A percentile compares a stretch with the other conserved stretches of the same genome.
These are phyloP conservation scores for Penicillium corylophilum DNA, from an alignment of 2,329 filamentous ascomycete genomes.

Conservation along the genomic window DNA sequence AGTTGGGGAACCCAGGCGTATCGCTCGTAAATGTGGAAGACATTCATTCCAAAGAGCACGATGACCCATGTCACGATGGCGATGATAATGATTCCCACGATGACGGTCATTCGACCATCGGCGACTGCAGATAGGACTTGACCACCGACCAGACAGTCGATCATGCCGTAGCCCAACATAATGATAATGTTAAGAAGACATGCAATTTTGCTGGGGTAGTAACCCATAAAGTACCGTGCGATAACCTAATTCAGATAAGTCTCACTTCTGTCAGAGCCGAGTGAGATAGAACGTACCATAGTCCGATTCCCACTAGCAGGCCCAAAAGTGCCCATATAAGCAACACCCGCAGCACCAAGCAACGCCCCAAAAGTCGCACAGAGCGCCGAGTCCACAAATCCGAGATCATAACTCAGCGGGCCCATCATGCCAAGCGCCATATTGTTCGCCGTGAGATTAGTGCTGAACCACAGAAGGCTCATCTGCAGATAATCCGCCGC, in stretches of 20 bases:
- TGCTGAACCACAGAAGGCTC: conserved; percentile 30
- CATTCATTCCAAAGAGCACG: conserved; percentile 27
- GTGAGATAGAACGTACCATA: conserved; percentile 24
- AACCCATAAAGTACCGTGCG: conserved; percentile 35
- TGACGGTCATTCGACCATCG: conserved; percentile 27
- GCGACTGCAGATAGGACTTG: conserved; percentile 35
- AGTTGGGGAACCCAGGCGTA: conserved; percentile 35
- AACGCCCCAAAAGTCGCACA: conserved; percentile 30
- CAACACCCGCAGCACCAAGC: conserved; percentile 26
- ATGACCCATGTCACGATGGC: conserved; percentile 27
- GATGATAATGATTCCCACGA: conserved; percentile 29
- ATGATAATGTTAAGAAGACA: conserved; percentile 37
- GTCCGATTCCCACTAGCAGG: conserved; percentile 35
- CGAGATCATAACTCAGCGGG: conserved; percentile 32
- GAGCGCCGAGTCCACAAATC: conserved; percentile 32
- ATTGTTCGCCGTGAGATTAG: conserved; percentile 32
- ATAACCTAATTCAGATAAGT: conserved; percentile 20
- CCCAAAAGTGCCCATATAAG: conserved; percentile 36
- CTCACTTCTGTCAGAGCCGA: background rate
- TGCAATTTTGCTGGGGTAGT: conserved; percentile 33
- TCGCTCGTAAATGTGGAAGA: conserved; percentile 37
- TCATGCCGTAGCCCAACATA: conserved; percentile 36
- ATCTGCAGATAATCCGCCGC: conserved; percentile 26
- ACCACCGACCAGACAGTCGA: conserved; percentile 34
- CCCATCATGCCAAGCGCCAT: conserved; percentile 35